Percentiles rank a stretch among this genome's conserved stretches.
Conservation (phyloP, 2,329 filamentous ascomycete species). For the Monascus ruber region DNA sequence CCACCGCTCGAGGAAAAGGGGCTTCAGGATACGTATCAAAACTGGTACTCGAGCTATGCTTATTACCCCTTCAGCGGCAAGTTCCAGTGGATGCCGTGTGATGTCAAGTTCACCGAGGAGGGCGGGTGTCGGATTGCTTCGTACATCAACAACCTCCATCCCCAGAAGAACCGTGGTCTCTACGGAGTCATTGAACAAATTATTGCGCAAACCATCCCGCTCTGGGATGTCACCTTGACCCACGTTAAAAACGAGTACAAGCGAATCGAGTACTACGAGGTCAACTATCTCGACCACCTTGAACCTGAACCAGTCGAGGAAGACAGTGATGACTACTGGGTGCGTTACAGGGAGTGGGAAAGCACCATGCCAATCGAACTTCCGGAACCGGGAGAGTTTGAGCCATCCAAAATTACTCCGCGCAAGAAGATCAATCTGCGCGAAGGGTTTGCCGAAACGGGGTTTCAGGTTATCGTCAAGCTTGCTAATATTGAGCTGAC, state of each 20-base stretch:
- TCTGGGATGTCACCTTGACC: slow-evolving; percentile 32
- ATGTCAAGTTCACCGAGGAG: slow-evolving; percentile 18
- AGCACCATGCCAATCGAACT: too few relatives aligned
- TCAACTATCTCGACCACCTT: background rate
- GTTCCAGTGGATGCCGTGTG: slow-evolving; percentile 39
- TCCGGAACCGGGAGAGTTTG: too few relatives aligned
- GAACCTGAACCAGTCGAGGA: background rate
- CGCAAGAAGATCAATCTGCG: slow-evolving; percentile 7
- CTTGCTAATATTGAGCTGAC: slow-evolving; percentile 51
- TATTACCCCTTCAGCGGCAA: slow-evolving; percentile 36
- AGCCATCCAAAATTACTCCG: too few relatives aligned
- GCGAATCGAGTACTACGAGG: slow-evolving; percentile 1
- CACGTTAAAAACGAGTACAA: slow-evolving; percentile 3
- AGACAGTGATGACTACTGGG: background rate
- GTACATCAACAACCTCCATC: slow-evolving; percentile 37
- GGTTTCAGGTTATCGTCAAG: slow-evolving; percentile 45
- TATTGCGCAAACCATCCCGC: slow-evolving; percentile 29
- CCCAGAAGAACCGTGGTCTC: slow-evolving; percentile 17
- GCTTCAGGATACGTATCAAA: slow-evolving; percentile 21
- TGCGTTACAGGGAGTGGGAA: background rate
- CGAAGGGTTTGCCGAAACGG: slow-evolving; percentile 20
- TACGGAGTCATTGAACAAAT: slow-evolving; percentile 29
- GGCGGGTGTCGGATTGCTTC: slow-evolving; percentile 19
- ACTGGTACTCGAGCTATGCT: slow-evolving; percentile 30
- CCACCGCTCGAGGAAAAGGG: slow-evolving; percentile 4